Evolutionary conservation across 208 protist genomes (phyloP).

Genomic region (Trypanosoma mega): DNA sequence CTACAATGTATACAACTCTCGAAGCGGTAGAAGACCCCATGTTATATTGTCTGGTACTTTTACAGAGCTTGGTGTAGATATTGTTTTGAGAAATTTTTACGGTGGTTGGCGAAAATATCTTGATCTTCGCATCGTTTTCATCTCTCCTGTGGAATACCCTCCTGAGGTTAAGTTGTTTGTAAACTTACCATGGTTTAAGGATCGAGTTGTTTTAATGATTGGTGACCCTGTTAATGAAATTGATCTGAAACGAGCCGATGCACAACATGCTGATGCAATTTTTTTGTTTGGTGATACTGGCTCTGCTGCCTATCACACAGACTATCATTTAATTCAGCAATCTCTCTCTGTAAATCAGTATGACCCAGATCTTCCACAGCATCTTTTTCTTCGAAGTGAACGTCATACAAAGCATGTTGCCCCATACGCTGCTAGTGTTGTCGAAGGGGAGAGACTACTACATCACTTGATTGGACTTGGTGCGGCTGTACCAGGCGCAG

Average conservation of each 20-base stretch:
- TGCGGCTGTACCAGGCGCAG: conserved; percentile 64
- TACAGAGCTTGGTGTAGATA: conserved; percentile 57
- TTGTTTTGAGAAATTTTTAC: conserved; percentile 77
- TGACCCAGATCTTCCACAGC: conserved; percentile 70
- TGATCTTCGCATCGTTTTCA: conserved; percentile 61
- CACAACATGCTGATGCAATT: conserved; percentile 68
- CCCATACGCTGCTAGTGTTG: conserved; percentile 58
- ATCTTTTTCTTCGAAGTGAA: conserved; percentile 69
- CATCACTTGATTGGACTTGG: conserved; percentile 74
- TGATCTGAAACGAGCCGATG: conserved; percentile 62
- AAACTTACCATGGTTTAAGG: conserved; percentile 74
- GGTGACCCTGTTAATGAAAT: conserved; percentile 48
- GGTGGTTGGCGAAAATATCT: conserved; percentile 79
- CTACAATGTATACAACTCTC: conserved; percentile 53
- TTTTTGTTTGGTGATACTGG: conserved; percentile 78
- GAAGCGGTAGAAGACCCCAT: conserved; percentile 39
- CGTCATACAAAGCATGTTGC: conserved; percentile 56
- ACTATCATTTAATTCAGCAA: conserved; percentile 71
- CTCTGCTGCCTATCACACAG: conserved; percentile 72
- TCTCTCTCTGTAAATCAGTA: conserved; percentile 61
- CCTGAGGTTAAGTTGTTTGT: conserved; percentile 52
- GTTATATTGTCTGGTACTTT: conserved; percentile 79
- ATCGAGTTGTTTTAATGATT: conserved; percentile 68
- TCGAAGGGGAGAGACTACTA: conserved; percentile 70
- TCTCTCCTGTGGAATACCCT: conserved; percentile 58